Conservation (phyloP, 768 basidiomycete genomes). For the Amanita phalloides region DNA sequence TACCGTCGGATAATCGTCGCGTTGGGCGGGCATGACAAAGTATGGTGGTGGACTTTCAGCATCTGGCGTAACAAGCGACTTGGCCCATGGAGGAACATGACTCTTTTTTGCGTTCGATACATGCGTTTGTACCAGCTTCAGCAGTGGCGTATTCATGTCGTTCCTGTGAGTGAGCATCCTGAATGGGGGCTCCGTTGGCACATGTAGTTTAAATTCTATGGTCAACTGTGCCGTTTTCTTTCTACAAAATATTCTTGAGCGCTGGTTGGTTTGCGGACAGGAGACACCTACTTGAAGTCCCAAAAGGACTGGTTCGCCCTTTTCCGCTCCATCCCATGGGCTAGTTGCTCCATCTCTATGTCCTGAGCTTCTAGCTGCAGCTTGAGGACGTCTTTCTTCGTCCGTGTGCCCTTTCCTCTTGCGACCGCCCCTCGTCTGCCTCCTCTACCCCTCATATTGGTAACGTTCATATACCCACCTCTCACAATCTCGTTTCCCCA, state of each 20-base stretch:
- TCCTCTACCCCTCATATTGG: conserved; percentile 13
- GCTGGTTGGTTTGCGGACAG: conserved; percentile 4
- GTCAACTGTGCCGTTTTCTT: conserved; percentile 60
- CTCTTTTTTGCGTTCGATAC: conserved; percentile 33
- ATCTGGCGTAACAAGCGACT: conserved; percentile 38
- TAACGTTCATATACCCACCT: conserved; percentile 36
- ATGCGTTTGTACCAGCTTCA: conserved; percentile 36
- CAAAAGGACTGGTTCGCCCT: conserved; percentile 74
- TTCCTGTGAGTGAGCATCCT: conserved; percentile 59
- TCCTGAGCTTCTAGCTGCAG: conserved; percentile 56
- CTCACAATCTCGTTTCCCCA: conserved; percentile 65
- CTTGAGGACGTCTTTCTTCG: conserved; percentile 60
- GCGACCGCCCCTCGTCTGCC: conserved; percentile 16
- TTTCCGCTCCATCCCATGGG: conserved; percentile 73
- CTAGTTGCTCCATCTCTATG: conserved; percentile 67
- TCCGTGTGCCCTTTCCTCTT: conserved; percentile 15
- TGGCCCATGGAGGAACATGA: conserved; percentile 45
- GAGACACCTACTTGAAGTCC: conserved; percentile 55
- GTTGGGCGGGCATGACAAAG: conserved; percentile 45
- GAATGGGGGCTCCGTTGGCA: conserved; percentile 34
- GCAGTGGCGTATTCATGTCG: conserved; percentile 35
- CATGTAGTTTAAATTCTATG: conserved; percentile 61
- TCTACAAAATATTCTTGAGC: conserved; percentile 25
- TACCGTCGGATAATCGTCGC: conserved; percentile 20
- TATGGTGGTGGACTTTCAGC: conserved; percentile 46